Conservation (phyloP, 2,329 filamentous ascomycete species). For the Bertia moriformis region DNA sequence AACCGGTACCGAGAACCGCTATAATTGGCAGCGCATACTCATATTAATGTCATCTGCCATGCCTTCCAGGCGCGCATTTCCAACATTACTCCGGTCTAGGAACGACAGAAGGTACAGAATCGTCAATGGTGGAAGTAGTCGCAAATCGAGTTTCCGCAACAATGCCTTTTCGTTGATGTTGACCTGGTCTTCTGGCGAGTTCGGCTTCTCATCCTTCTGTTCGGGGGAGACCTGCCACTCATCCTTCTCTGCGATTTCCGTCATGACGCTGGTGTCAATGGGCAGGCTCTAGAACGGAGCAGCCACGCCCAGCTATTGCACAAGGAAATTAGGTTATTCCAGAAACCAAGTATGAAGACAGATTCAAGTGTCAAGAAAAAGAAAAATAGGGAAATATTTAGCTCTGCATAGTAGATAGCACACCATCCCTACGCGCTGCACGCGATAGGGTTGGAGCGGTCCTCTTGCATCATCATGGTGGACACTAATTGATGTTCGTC, state of each 20-base stretch:
- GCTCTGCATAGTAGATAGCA: no score
- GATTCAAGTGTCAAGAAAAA: no score
- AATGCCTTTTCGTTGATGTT: constrained; percentile 38
- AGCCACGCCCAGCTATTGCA: no score
- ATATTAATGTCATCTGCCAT: constrained; percentile 32
- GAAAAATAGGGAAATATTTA: no score
- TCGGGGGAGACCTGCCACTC: not conserved
- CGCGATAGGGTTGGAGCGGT: no score
- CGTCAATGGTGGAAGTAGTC: constrained; percentile 36
- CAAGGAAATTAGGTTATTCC: no score
- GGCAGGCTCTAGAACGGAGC: no score
- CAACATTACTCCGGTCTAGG: constrained; percentile 42
- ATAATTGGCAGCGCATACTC: constrained; percentile 17
- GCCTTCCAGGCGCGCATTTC: constrained; percentile 41
- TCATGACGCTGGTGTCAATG: not conserved
- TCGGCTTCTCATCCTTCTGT: not conserved
- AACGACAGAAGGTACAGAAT: constrained; percentile 41
- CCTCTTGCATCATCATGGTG: no score
- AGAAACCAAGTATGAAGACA: no score
- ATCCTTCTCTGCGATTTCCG: not conserved
- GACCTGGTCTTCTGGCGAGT: constrained; percentile 1
- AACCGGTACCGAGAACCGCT: constrained; percentile 9
- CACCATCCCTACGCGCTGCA: no score
- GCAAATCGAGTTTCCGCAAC: constrained; percentile 37
- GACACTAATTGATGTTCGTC: no score